These are phyloP conservation scores for Vigna reflexopilosa DNA, from an alignment of 306 rosid genomes.

Conservation along the genomic window DNA sequence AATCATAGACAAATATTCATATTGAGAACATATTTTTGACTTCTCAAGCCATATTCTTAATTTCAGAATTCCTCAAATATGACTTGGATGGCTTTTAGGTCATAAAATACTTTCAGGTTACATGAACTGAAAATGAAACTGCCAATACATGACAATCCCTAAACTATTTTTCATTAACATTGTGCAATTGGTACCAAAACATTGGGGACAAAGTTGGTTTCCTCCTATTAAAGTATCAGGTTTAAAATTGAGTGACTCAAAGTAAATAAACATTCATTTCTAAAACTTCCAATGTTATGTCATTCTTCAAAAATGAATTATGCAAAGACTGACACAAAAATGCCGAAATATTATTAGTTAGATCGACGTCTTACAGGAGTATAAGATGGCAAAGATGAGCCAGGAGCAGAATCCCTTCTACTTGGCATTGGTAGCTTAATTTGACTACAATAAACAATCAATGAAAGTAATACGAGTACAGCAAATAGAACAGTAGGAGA, in stretches of 20 bases:
- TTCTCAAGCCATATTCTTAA: constrained; percentile 26
- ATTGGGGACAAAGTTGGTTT: background rate
- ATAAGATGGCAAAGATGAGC: constrained; percentile 59
- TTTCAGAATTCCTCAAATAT: constrained; percentile 7
- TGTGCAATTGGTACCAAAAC: constrained; percentile 25
- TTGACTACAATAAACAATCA: constrained; percentile 66
- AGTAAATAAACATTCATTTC: constrained; percentile 30
- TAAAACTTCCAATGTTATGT: constrained; percentile 4
- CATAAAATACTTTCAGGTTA: constrained; percentile 21
- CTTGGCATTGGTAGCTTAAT: constrained; percentile 78
- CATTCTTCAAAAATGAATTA: constrained; percentile 43
- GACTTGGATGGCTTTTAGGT: constrained; percentile 5
- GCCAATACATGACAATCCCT: constrained; percentile 2
- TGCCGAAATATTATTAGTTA: constrained; percentile 39
- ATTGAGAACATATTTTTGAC: constrained; percentile 10
- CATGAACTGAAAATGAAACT: constrained; percentile 32
- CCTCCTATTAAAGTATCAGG: background rate
- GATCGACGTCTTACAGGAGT: constrained; percentile 50
- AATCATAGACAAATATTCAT: constrained; percentile 11
- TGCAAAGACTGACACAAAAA: constrained; percentile 34
- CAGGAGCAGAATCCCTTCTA: constrained; percentile 53
- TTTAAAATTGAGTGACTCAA: background rate
- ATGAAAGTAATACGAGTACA: constrained; percentile 64
- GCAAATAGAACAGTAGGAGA: constrained; percentile 66
- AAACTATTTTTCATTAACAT: constrained; percentile 22